Conservation (phyloP, 352 stramenopile species). For the Globisporangium abappressorium region DNA sequence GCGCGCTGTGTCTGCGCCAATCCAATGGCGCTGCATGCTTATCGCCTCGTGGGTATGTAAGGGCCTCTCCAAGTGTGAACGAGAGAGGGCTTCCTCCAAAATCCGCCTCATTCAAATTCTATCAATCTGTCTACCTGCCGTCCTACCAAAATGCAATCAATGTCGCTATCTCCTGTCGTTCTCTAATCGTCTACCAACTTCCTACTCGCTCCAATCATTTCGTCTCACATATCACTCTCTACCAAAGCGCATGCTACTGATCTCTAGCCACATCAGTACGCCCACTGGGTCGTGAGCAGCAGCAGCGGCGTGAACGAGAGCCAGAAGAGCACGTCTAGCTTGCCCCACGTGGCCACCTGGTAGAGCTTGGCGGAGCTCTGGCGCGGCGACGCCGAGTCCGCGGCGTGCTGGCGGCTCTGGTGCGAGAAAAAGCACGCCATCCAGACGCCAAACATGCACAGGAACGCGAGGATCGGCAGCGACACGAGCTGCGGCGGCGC, state of each 20-base stretch:
- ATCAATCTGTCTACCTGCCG: not conserved
- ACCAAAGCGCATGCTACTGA: not conserved
- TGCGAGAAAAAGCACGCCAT: conserved; percentile 72
- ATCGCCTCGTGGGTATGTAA: too few species aligned
- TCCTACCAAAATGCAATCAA: not conserved
- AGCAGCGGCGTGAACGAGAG: conserved; percentile 77
- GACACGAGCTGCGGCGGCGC: conserved; percentile 52
- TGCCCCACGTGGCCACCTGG: conserved; percentile 45
- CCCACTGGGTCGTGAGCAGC: conserved; percentile 81
- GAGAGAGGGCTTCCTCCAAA: too few species aligned
- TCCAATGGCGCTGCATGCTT: too few species aligned
- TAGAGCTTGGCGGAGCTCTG: conserved; percentile 12
- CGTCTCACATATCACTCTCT: not conserved
- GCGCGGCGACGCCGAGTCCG: conserved; percentile 10
- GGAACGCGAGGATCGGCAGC: conserved; percentile 59
- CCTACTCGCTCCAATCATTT: not conserved
- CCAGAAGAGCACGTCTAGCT: conserved; percentile 86
- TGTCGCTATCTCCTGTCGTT: not conserved
- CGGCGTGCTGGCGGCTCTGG: conserved; percentile 1
- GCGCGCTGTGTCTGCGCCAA: too few species aligned
- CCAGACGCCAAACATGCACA: conserved; percentile 69
- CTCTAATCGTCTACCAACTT: not conserved
- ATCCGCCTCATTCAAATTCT: too few species aligned
- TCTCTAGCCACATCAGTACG: conserved; percentile 22
- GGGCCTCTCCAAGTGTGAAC: too few species aligned